Evolutionary conservation across 306 rosid genomes (phyloP).

Genomic region (Lathyrus oleraceus): DNA sequence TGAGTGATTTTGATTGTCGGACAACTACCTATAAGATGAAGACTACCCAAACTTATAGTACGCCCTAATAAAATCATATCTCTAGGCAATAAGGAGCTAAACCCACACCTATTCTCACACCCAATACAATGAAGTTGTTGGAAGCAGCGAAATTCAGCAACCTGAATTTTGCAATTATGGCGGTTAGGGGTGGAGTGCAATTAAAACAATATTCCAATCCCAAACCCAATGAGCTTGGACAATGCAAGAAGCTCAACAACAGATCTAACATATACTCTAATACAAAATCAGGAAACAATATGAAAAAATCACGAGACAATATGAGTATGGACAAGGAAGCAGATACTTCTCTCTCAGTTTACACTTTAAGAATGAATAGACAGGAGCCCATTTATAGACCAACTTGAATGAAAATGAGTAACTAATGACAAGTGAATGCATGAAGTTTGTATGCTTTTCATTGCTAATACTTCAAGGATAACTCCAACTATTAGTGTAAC

Average conservation of each 20-base stretch:
- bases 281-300: too few relatives aligned
- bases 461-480: too few relatives aligned
- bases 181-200: background rate
- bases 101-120: background rate
- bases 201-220: background rate
- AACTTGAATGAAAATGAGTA: conserved; percentile 22
- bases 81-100: background rate
- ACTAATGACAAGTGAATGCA: conserved; percentile 5
- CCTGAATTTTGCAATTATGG: background rate
- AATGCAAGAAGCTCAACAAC: background rate
- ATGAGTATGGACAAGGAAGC: too few relatives aligned
- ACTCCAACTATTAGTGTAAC: background rate
- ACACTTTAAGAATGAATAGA: too few relatives aligned
- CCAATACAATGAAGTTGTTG: background rate
- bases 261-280: background rate
- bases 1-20: too few relatives aligned
- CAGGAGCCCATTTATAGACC: background rate
- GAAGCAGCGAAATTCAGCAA: background rate
- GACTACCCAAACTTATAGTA: background rate
- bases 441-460: background rate
- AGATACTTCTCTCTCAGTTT: too few relatives aligned
- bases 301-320: too few relatives aligned
- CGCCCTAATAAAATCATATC: background rate
- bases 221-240: background rate
- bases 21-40: background rate